Evolutionary conservation across 2,329 filamentous ascomycete species (phyloP).

Genomic region (Trichoderma sp.): DNA sequence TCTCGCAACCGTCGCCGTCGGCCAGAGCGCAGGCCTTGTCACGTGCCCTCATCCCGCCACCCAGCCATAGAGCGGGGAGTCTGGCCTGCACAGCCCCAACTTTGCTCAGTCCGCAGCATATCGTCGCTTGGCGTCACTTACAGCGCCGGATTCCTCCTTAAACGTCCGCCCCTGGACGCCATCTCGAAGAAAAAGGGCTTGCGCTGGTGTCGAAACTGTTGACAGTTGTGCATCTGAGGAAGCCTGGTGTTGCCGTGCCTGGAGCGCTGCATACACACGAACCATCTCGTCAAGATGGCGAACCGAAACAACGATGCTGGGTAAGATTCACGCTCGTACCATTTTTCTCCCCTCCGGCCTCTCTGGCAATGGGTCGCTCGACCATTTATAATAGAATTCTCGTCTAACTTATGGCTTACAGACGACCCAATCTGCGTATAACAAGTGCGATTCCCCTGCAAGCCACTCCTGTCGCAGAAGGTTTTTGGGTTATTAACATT

Average conservation of each 20-base stretch:
- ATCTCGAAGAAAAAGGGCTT: conserved; percentile 5
- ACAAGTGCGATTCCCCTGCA: conserved; percentile 67
- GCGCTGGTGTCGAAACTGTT: conserved; percentile 6
- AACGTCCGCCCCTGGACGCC: conserved; percentile 17
- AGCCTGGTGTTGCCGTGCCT: conserved; percentile 25
- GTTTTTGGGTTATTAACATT: conserved; percentile 24
- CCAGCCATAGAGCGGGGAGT: conserved; percentile 25
- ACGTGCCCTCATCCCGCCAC: conserved; percentile 25
- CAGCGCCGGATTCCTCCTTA: conserved; percentile 20
- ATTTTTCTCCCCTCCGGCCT: not conserved
- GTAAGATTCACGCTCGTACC: conserved; percentile 10
- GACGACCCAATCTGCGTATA: conserved; percentile 85
- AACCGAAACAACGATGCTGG: conserved; percentile 23
- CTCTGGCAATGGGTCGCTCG: not conserved
- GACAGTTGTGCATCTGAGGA: conserved; percentile 1
- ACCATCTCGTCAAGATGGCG: conserved; percentile 20
- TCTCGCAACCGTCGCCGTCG: not conserved
- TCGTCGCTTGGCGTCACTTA: conserved; percentile 24
- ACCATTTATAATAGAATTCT: not conserved
- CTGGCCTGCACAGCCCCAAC: conserved; percentile 27
- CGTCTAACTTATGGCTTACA: conserved; percentile 38
- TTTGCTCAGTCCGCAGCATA: conserved; percentile 21
- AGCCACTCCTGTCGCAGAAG: not conserved
- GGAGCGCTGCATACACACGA: conserved; percentile 16
- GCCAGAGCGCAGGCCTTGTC: conserved; percentile 10